These are phyloP conservation scores for Cylindrodendrum hubeiense DNA, from an alignment of 2,329 filamentous ascomycete species.

Conservation along the genomic window DNA sequence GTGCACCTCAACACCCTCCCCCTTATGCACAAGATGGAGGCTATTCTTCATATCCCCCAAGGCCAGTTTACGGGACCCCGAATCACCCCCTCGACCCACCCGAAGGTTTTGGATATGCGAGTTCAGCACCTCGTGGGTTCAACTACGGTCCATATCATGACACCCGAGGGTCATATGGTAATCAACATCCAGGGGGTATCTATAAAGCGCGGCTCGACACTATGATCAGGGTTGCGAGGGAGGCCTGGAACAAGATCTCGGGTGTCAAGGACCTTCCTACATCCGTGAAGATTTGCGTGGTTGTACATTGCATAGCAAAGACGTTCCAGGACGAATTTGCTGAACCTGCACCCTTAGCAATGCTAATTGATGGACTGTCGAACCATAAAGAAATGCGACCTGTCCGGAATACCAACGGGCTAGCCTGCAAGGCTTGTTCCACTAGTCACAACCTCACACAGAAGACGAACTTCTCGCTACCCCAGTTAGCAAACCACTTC, in stretches of 20 bases:
- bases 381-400: constrained; percentile 68
- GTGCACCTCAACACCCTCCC: constrained; percentile 16
- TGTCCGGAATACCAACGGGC: constrained; percentile 64
- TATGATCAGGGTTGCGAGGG: constrained; percentile 67
- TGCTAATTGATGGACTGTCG: constrained; percentile 71
- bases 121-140: constrained; percentile 6
- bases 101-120: constrained; percentile 18
- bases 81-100: constrained; percentile 14
- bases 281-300: constrained; percentile 71
- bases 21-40: constrained; percentile 27
- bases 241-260: constrained; percentile 72
- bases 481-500: constrained; percentile 71
- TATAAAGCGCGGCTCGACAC: constrained; percentile 63
- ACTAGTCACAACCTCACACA: constrained; percentile 50
- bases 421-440: constrained; percentile 68
- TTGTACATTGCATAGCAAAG: constrained; percentile 73
- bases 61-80: constrained; percentile 15
- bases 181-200: constrained; percentile 21
- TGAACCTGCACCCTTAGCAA: constrained; percentile 66
- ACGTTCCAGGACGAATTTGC: constrained; percentile 69
- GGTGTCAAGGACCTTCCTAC: constrained; percentile 72
- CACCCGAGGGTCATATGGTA: constrained; percentile 6
- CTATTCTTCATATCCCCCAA: constrained; percentile 29
- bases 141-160: constrained; percentile 21
- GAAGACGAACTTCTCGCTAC: constrained; percentile 62